Percentiles rank a stretch among this genome's conserved stretches.
phyloP scores from a whole-genome alignment of 1,139 yeast species.

The Geotrichum fermentans region DNA sequence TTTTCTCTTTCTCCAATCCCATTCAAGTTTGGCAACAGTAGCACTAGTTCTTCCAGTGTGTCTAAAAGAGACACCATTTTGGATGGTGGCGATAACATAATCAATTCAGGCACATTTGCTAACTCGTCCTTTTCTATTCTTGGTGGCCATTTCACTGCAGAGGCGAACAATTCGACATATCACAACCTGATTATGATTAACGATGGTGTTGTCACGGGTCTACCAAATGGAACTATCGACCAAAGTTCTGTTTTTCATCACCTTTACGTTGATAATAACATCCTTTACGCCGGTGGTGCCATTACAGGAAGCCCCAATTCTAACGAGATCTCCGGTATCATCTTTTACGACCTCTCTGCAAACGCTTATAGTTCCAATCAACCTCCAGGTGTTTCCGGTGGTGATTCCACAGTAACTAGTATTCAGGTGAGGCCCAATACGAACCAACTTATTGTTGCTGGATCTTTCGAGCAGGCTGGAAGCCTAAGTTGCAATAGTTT shows the following conservation, averaged over 20 bases:
- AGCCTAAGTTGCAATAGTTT: slow-evolving; percentile 56
- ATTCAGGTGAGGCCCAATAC: slow-evolving; percentile 51
- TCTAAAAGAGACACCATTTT: slow-evolving; percentile 25
- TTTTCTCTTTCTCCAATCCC: slow-evolving; percentile 30
- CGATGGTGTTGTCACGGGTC: slow-evolving; percentile 34
- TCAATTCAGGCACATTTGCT: slow-evolving; percentile 41
- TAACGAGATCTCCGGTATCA: slow-evolving; percentile 41
- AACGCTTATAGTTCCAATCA: slow-evolving; percentile 43
- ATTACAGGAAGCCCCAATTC: slow-evolving; percentile 40
- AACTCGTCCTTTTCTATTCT: slow-evolving; percentile 50
- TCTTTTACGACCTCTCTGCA: slow-evolving; percentile 48
- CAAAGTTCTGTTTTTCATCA: slow-evolving; percentile 40
- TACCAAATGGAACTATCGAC: slow-evolving; percentile 37
- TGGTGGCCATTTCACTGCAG: slow-evolving; percentile 48
- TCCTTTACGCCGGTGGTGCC: slow-evolving; percentile 49
- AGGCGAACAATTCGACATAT: slow-evolving; percentile 23
- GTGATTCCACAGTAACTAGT: slow-evolving; percentile 46
- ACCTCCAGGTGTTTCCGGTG: slow-evolving; percentile 41
- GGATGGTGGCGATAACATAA: slow-evolving; percentile 23
- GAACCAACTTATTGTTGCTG: slow-evolving; percentile 64
- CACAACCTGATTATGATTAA: slow-evolving; percentile 42
- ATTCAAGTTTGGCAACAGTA: slow-evolving; percentile 36
- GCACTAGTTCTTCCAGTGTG: slow-evolving; percentile 19
- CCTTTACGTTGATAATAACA: slow-evolving; percentile 43
- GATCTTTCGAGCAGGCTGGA: slow-evolving; percentile 62